Base-by-base conservation (phyloP, 225 moss, liverwort and hornwort species). In the Bryum argenteum region DNA sequence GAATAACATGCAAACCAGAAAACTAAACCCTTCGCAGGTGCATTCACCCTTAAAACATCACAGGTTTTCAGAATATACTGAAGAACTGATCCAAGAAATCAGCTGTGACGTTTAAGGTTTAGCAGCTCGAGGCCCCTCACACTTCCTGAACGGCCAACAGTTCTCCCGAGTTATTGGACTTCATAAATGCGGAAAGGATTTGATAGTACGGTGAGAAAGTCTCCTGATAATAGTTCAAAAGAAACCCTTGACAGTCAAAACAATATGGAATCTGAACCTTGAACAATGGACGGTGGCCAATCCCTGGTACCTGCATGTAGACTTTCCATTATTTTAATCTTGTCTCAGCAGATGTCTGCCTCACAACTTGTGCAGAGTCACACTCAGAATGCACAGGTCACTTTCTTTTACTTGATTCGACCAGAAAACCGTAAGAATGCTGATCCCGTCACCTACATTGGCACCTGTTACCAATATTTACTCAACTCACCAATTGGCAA, bases 211-310 rank as follows among this genome's bases (percentile, higher is more conserved):
- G 33, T 33, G 48, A 59, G 52, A 10, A 40, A 53, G 42, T 74
- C 28, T 65, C 53, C 44, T 28, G 45, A 54, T 65, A 44, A 16
- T 65, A 89, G 83, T 89, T 83, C 65, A 91, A 80, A 66, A 91
- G 90, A 60, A 84, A 69, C 3, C 84, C 84, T 68, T 75, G 79
- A 55, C 80, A 83, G 65, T 89, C 88, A 73, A 47, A 88, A 89
- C 83, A 87, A 82, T 47, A 92, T 72, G 20, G 80, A 82, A 69
- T 84, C 85, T 12, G 83, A 82, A 82, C 79, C 63, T 78, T 86
- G 54, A 91, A 78, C 17, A 73, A 71, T 24, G 86, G 86, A 74
- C 85, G 66, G 74, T 87, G 85, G 17, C 88, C 88, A 70, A 88
- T 90, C 48, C 85, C 75, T 40, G 86, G 82, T 53, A 84, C 67